Evolutionary conservation across 192 early-diverging fungal species (phyloP).

Genomic region (Umbelopsis sp.): DNA sequence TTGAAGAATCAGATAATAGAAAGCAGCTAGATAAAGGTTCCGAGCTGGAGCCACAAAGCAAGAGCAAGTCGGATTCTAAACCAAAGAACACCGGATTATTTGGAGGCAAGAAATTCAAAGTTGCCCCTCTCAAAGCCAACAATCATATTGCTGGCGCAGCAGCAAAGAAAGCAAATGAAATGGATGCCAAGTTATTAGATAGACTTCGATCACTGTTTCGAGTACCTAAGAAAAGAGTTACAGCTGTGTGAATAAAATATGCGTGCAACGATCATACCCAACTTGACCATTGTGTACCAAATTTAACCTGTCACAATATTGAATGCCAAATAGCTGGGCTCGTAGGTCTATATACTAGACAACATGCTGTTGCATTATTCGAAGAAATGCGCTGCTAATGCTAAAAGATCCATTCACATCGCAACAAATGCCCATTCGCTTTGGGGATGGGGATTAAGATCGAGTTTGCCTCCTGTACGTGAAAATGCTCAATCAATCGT

Average conservation of each 20-base stretch:
- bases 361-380: neutral
- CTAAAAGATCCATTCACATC: neutral
- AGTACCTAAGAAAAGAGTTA: neutral
- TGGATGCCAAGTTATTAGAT: neutral
- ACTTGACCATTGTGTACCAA: neutral
- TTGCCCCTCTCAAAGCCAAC: neutral
- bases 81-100: neutral
- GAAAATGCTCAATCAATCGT: neutral
- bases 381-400: neutral
- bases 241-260: neutral
- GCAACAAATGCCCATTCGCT: neutral
- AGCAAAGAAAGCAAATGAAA: neutral
- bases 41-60: neutral
- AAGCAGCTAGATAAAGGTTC: neutral
- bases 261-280: neutral
- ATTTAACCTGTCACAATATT: slow-evolving; percentile 3
- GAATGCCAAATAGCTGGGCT: too few species aligned
- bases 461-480: neutral
- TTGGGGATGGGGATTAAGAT: neutral
- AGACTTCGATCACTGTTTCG: neutral
- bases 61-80: neutral
- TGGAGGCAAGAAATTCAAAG: slow-evolving; percentile 2
- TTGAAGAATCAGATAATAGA: neutral
- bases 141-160: neutral
- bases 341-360: neutral